Conservation (phyloP, 2,329 filamentous ascomycete species). For the Xylaria sp. region DNA sequence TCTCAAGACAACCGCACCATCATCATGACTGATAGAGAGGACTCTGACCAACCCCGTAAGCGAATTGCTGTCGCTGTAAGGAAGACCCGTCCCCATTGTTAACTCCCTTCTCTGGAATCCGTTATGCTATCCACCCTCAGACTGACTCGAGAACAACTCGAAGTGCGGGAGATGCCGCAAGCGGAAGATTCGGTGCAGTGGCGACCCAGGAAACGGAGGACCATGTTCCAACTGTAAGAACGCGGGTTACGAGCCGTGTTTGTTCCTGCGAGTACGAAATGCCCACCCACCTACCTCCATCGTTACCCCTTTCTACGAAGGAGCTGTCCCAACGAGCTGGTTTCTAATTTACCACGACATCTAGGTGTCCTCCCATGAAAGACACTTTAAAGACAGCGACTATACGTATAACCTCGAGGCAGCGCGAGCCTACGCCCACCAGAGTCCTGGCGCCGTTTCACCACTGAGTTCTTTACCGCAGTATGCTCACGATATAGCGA, state of each 20-base stretch:
- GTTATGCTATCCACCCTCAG: neutral
- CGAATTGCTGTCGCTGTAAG: slow-evolving; percentile 69
- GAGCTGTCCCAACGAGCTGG: neutral
- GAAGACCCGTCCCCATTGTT: slow-evolving; percentile 27
- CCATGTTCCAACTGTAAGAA: slow-evolving; percentile 86
- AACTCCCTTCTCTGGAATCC: slow-evolving; percentile 13
- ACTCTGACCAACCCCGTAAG: slow-evolving; percentile 63
- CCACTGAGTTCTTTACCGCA: slow-evolving; percentile 47
- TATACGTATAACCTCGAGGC: slow-evolving; percentile 53
- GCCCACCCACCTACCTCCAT: neutral
- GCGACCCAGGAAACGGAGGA: slow-evolving; percentile 78
- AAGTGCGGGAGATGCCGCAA: slow-evolving; percentile 91
- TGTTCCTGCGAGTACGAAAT: slow-evolving; percentile 77
- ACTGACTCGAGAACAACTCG: slow-evolving; percentile 37
- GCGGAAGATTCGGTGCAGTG: slow-evolving; percentile 94
- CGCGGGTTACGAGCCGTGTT: slow-evolving; percentile 76
- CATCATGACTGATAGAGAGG: slow-evolving; percentile 56
- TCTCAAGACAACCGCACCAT: slow-evolving; percentile 51
- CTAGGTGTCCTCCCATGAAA: slow-evolving; percentile 54
- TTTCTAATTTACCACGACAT: slow-evolving; percentile 18
- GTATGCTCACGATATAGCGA: slow-evolving; percentile 50
- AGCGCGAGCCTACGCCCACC: slow-evolving; percentile 48
- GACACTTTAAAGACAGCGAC: slow-evolving; percentile 49
- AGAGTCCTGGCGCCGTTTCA: slow-evolving; percentile 45
- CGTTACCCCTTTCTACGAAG: slow-evolving; percentile 31